Evolutionary conservation across 2,329 filamentous ascomycete genomes (phyloP), one percentile per base, ranked within the genome.

Genomic region (Clarireedia hainanense): DNA sequence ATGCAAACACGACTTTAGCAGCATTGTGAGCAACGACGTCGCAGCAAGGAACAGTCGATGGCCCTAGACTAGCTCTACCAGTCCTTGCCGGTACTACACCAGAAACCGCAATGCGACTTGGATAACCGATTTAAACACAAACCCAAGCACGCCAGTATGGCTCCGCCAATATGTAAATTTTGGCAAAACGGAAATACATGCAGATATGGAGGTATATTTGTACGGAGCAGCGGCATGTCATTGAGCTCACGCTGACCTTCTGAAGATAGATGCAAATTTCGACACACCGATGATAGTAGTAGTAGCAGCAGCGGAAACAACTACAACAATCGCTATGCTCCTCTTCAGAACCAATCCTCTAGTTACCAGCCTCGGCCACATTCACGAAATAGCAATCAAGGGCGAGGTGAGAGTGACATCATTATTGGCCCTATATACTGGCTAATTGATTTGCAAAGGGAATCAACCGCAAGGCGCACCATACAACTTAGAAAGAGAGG

Each of bases 141-240:
- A 26, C 17, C 15, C 34, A n/a, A 14, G 7, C 7, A 42, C 15
- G 42, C 42, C 12, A 48, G 6, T 15, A 48, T 48, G 46, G 6
- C 46, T n/a, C 26, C 46, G 14, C 15, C 5, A 34, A 46, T 56
- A 14, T 89, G 86, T 74, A 77, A 71, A 60, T 89, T 80, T 69
- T 89, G 76, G 65, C 77, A 79, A 67, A 77, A 84, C 67, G 84
- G 84, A 45, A 76, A 30, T 9, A 30, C 75, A 60, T 90, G 86
- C 74, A 80, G 74, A 65, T 83, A 60, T 57, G 67, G 66, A 61
- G 60, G 67, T 69, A 59, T 36, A 55, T 27, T 45, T 39, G n/a
- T 49, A 9, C 24, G 10, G 20, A 9, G 12, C 26, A 15, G 27
- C 24, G 26, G 17, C 42, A 42, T 15, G 20, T 14, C 12, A 51